These are phyloP conservation scores for Kalanchoe fedtschenkoi DNA, from an alignment of 164 flowering plant genomes.

Conservation along the genomic window DNA sequence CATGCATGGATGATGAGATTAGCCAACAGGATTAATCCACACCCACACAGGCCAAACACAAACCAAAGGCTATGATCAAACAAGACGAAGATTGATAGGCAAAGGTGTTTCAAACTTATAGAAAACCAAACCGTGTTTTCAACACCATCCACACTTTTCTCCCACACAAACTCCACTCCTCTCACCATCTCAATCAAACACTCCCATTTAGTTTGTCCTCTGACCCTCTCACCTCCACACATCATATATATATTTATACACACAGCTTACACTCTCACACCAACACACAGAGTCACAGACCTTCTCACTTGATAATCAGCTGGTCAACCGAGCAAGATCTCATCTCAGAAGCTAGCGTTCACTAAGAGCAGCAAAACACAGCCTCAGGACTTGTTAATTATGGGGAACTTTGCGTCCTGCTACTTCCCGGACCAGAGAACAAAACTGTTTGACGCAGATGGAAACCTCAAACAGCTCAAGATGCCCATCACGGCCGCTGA, in stretches of 20 bases:
- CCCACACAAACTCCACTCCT: slow-evolving; percentile 4
- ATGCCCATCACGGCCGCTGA: slow-evolving; percentile 36
- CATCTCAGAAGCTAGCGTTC: too few species aligned
- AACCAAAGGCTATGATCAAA: not conserved
- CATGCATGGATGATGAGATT: too few species aligned
- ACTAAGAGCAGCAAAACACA: too few species aligned
- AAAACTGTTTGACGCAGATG: slow-evolving; percentile 16
- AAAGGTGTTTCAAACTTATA: not conserved
- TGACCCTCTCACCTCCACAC: not conserved
- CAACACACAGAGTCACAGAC: not conserved
- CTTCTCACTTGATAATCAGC: too few species aligned
- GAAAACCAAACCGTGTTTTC: not conserved
- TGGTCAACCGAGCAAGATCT: too few species aligned
- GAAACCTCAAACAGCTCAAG: slow-evolving; percentile 14
- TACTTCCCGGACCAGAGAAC: slow-evolving; percentile 5
- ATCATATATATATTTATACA: not conserved
- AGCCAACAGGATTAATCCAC: too few species aligned
- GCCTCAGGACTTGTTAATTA: too few species aligned
- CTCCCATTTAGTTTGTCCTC: not conserved
- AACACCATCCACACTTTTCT: slow-evolving; percentile 1
- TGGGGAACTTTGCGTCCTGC: slow-evolving; percentile 6
- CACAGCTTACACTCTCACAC: too few species aligned
- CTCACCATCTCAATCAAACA: not conserved
- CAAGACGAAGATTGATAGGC: too few species aligned
- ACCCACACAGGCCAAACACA: too few species aligned